phyloP scores from a whole-genome alignment of 129 eudicot genomes.

The Rutidosis leptorrhynchoides region DNA sequence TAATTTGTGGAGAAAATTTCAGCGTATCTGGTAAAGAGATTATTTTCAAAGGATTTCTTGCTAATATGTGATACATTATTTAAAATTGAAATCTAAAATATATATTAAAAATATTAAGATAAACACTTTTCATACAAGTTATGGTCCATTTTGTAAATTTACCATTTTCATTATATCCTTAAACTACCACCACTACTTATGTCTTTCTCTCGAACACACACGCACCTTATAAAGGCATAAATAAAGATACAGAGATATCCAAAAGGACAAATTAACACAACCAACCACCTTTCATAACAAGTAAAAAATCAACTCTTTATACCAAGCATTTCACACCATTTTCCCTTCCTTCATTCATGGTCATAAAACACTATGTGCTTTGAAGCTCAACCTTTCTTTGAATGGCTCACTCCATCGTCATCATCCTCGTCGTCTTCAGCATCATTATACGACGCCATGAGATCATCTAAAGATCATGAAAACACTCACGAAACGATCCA shows the following conservation, averaged over 20 bases:
- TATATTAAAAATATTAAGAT: neutral
- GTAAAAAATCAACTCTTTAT: conserved; percentile 36
- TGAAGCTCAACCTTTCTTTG: conserved; percentile 56
- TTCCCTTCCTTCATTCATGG: conserved; percentile 28
- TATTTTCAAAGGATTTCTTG: no score
- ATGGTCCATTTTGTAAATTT: conserved; percentile 22
- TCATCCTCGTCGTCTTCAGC: conserved; percentile 36
- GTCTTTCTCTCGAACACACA: conserved; percentile 35
- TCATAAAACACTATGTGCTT: conserved; percentile 44
- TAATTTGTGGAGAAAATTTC: no score
- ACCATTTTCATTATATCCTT: conserved; percentile 14
- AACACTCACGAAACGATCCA: conserved; percentile 37
- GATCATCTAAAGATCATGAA: conserved; percentile 45
- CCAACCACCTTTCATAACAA: conserved; percentile 32
- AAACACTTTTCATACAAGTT: conserved; percentile 25
- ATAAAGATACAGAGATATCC: conserved; percentile 29
- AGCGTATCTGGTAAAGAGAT: no score
- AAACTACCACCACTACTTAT: conserved; percentile 31
- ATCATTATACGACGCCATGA: conserved; percentile 38
- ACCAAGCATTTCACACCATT: conserved; percentile 23
- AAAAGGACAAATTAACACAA: conserved; percentile 29
- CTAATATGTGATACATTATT: no score
- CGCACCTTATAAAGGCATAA: conserved; percentile 32
- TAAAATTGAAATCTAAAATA: no score
- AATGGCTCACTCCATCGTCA: conserved; percentile 73